Base-by-base conservation (phyloP, 2,329 filamentous ascomycete species). In the Clonostachys byssicola region DNA sequence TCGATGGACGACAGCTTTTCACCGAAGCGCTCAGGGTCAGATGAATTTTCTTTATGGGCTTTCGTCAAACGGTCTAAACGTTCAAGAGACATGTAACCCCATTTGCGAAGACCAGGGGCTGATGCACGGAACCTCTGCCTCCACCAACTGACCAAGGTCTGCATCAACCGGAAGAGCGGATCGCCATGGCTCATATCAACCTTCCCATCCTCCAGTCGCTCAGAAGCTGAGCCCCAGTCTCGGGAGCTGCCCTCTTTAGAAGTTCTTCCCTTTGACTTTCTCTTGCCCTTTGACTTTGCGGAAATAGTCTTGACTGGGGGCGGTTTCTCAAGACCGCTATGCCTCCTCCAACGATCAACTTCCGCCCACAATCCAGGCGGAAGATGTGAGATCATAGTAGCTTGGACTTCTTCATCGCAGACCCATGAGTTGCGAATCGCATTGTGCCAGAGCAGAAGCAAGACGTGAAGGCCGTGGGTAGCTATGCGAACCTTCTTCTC, bases 361-460 rank as follows among this genome's bases (percentile, higher is more conserved):
- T 91, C 88, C 13, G 83, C 81, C 68, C 81, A 85, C 5, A 92
- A 71, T 6, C 79, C 78, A 0, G 80, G 73, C 0, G 88, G 78
- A 7, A 96, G 58, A 48, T 89, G 85, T n/a, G 83, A 81, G 5
- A 94, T 74, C 60, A 96, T 74, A 14, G 84, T 86, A 12, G 83
- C 81, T 51, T 94, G 89, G 1, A 95, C 75, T 51, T 88, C 80
- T 5, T 77, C 64, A 56, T 97, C 88, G 55, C 89, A 89, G 17
- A 91, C 69, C 86, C 92, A 97, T 0, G 81, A 75, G 62, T 97
- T 96, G 40, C 89, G 82, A 13, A 94, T 67, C 1, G 89, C 81
- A 60, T 97, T 97, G 62, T 97, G 92, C 77, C 87, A 96, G 50
- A 99, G 77, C 14, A 99, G 72, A 45, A 84, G 81, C 61, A 95